These are phyloP conservation scores for Trametes villosa DNA, from an alignment of 768 basidiomycete genomes.

Conservation along the genomic window DNA sequence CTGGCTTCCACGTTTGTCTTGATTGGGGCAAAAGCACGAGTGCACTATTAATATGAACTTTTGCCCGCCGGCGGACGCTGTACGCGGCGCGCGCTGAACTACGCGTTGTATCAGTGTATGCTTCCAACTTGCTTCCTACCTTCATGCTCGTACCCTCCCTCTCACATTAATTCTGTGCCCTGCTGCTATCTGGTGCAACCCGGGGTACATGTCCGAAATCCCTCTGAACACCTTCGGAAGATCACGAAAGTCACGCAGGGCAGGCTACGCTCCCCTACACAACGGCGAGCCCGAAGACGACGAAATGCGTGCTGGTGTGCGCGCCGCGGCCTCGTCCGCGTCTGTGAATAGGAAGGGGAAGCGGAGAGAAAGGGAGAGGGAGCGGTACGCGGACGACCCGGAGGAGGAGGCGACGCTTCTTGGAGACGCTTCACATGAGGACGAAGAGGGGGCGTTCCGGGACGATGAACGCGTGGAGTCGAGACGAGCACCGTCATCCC, in stretches of 20 bases:
- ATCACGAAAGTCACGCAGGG: conserved; percentile 45
- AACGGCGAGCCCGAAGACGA: conserved; percentile 33
- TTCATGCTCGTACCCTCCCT: conserved; percentile 1
- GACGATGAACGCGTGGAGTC: conserved; percentile 43
- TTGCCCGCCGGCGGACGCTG: background rate
- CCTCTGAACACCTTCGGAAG: conserved; percentile 65
- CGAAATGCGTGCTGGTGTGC: conserved; percentile 35
- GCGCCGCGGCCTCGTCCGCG: conserved; percentile 39
- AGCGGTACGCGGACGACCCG: conserved; percentile 63
- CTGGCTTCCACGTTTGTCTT: too few species aligned
- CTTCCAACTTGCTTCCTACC: background rate
- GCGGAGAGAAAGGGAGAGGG: conserved; percentile 38
- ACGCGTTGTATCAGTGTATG: background rate
- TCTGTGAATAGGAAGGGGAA: conserved; percentile 43
- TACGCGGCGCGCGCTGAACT: background rate
- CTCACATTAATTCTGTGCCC: conserved; percentile 4
- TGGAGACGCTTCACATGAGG: conserved; percentile 39
- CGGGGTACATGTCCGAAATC: conserved; percentile 65
- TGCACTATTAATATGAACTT: too few species aligned
- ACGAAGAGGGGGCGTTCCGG: conserved; percentile 40
- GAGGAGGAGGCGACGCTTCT: conserved; percentile 64
- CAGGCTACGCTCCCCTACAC: conserved; percentile 51
- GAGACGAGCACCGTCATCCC: conserved; percentile 24
- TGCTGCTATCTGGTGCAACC: conserved; percentile 11
- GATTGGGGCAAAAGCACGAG: too few species aligned